Conservation (phyloP, 2,329 filamentous ascomycete genomes). For the Leptographium flavum region DNA sequence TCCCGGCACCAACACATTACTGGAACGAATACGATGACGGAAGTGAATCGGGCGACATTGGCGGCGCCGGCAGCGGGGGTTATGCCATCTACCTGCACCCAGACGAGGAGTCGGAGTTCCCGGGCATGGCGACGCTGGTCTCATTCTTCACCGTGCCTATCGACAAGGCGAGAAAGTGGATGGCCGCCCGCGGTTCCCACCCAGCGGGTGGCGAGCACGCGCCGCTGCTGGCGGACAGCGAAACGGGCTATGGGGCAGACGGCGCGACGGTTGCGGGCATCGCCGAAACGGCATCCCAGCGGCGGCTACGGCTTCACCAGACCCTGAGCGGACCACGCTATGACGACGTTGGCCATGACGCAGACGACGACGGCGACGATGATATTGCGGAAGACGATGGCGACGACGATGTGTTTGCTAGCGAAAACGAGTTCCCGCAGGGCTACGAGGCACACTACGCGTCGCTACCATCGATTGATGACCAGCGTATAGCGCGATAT, state of each 20-base stretch:
- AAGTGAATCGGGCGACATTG: conserved; percentile 47
- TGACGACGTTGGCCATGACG: conserved; percentile 6
- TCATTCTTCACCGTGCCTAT: conserved; percentile 34
- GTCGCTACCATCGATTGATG: conserved; percentile 33
- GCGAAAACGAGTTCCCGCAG: conserved; percentile 29
- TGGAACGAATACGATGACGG: conserved; percentile 85
- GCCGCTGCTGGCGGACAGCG: conserved; percentile 15
- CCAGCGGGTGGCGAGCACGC: conserved; percentile 12
- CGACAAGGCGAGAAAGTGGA: conserved; percentile 37
- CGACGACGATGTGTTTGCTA: conserved; percentile 18
- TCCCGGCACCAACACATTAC: conserved; percentile 33
- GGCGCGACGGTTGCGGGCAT: conserved; percentile 3
- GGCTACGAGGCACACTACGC: conserved; percentile 42
- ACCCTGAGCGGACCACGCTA: conserved; percentile 4
- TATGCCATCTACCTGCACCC: conserved; percentile 68
- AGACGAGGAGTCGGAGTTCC: conserved; percentile 43
- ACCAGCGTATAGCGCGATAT: conserved; percentile 34
- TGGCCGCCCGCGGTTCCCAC: conserved; percentile 15
- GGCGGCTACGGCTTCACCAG: neutral
- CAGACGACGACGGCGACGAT: neutral
- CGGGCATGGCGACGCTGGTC: conserved; percentile 47
- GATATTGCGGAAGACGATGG: conserved; percentile 10
- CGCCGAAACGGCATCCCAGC: neutral
- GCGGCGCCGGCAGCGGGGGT: conserved; percentile 39
- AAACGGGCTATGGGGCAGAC: conserved; percentile 9